These are phyloP conservation scores for Tulasnella sp. DNA, from an alignment of 768 basidiomycete genomes.

Conservation along the genomic window DNA sequence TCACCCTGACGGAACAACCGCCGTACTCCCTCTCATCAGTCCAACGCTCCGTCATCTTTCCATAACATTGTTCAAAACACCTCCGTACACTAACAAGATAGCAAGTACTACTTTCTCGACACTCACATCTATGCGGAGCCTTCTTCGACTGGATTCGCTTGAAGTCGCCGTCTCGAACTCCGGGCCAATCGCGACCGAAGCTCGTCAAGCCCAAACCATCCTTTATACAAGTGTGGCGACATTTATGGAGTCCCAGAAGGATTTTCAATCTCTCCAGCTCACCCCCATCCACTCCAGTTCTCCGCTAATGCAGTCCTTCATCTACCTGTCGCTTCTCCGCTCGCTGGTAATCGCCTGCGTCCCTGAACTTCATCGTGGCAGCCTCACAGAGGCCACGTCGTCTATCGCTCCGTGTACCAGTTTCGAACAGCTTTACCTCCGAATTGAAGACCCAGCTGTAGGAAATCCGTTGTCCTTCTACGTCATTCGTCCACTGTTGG, in stretches of 20 bases:
- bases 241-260: neutral
- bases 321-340: neutral
- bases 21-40: neutral
- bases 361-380: neutral
- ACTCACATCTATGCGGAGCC: neutral
- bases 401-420: neutral
- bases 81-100: neutral
- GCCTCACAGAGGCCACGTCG: neutral
- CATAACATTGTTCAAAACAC: neutral
- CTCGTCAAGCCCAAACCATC: neutral
- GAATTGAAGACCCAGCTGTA: neutral
- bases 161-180: neutral
- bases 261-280: neutral
- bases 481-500: neutral
- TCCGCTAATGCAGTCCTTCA: neutral
- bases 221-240: neutral
- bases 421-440: neutral
- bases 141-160: neutral
- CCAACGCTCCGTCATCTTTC: neutral
- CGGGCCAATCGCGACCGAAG: neutral
- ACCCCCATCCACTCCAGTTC: neutral
- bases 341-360: neutral
- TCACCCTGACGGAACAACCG: neutral
- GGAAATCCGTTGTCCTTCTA: neutral
- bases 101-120: neutral